Conservation (phyloP, 495 filamentous ascomycete species). For the Aspergillus conjunctus region DNA sequence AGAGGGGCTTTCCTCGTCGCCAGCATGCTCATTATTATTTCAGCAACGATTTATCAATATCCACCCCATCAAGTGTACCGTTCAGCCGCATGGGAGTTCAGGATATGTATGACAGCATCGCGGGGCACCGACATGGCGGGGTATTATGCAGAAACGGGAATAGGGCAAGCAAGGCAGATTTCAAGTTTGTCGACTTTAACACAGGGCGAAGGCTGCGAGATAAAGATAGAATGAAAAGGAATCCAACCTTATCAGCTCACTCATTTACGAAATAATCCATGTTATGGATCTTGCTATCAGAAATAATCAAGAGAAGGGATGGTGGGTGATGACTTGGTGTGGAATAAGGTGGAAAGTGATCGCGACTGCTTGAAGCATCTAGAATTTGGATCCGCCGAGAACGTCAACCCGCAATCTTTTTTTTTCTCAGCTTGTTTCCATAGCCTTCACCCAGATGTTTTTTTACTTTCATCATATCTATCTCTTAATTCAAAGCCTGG, state of each 20-base stretch:
- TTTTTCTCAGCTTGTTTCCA: constrained; percentile 7
- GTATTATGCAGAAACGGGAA: constrained; percentile 12
- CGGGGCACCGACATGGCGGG: constrained; percentile 29
- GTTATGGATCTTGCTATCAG: too few species aligned
- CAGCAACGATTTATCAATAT: background rate
- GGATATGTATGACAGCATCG: constrained; percentile 24
- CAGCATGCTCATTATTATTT: background rate
- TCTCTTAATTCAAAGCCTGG: background rate
- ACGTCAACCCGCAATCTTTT: constrained; percentile 10
- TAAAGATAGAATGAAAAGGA: background rate
- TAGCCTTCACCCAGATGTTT: background rate
- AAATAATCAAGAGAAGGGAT: background rate
- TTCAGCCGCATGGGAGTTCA: constrained; percentile 11
- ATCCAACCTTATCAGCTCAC: too few species aligned
- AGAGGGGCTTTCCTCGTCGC: background rate
- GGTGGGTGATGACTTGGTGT: constrained; percentile 9
- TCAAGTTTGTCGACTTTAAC: background rate
- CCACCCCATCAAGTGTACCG: background rate
- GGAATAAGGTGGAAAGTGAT: constrained; percentile 27
- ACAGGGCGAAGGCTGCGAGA: background rate
- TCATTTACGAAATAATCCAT: too few species aligned
- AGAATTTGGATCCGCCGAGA: constrained; percentile 31
- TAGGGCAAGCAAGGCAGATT: background rate
- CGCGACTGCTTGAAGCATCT: constrained; percentile 31
- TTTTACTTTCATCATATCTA: background rate